Evolutionary conservation across 352 stramenopile species (phyloP).

Genomic region (Hyaloperonospora arabidopsidis): DNA sequence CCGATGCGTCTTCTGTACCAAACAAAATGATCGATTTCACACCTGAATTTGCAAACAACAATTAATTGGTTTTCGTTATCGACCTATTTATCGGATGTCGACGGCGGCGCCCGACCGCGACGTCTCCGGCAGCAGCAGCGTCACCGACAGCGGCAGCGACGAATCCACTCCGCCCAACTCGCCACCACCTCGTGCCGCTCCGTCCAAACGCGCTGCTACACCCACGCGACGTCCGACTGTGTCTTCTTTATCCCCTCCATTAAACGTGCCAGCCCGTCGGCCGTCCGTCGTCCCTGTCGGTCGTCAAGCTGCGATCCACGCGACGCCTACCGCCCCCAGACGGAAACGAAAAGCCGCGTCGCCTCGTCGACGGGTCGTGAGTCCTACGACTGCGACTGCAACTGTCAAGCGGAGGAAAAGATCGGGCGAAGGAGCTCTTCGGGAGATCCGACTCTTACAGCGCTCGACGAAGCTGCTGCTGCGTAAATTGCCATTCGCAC

Average conservation of each 20-base stretch:
- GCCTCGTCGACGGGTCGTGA: slow-evolving; percentile 17
- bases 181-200: slow-evolving; percentile 10
- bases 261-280: slow-evolving; percentile 22
- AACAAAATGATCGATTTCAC: no score
- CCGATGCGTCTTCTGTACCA: no score
- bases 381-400: slow-evolving; percentile 12
- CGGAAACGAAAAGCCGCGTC: slow-evolving; percentile 29
- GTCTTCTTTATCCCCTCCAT: slow-evolving; percentile 25
- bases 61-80: no score
- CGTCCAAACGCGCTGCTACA: slow-evolving; percentile 4
- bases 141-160: slow-evolving; percentile 28
- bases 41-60: no score
- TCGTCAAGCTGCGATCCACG: slow-evolving; percentile 35
- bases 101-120: slow-evolving; percentile 17
- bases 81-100: no score
- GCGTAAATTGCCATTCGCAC: slow-evolving; percentile 94
- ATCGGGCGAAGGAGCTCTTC: slow-evolving; percentile 77
- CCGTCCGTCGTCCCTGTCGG: slow-evolving; percentile 30
- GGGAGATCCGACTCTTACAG: slow-evolving; percentile 96
- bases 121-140: slow-evolving; percentile 23
- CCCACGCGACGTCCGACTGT: slow-evolving; percentile 11
- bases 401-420: slow-evolving; percentile 44
- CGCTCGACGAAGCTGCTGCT: slow-evolving; percentile 92
- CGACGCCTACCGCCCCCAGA: slow-evolving; percentile 28
- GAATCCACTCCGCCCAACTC: slow-evolving; percentile 23